Base-by-base conservation (phyloP, 257 asterid species). In the Jasminum sambac region DNA sequence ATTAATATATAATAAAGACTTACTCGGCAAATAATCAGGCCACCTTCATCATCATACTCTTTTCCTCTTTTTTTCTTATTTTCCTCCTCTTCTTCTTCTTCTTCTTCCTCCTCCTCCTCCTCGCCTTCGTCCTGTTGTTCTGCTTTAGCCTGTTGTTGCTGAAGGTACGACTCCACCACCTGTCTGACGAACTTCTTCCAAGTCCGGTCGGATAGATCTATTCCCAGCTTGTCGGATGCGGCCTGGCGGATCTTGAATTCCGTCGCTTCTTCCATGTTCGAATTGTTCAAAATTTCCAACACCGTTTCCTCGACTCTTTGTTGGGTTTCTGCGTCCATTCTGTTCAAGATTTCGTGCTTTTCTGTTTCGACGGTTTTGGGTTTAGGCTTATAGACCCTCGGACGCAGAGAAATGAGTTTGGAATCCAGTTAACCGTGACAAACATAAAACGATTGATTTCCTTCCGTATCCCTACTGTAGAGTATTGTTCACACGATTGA, bases 41-140 rank as follows among this genome's bases (percentile, higher is more conserved):
- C 91, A 19, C 98, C 98, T 14, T 86, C 98, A 37, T 89, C 98
- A 64, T 91, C 99, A 59, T 80, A 88, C 82, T 89, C 97, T 74
- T 77, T 85, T 37, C 76, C 87, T 60, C 71, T 46, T 46, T 26
- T 71, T 34, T 68, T 55, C 39, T 70, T 63, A 43, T 60, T 60
- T 66, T 44, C 39, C 42, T 67, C 79, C 11, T 66, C 68, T 1
- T 72, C 89, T 1, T 81, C 93, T 5, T 67, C 90, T 1, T 69
- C 90, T 0, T 67, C 82, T 0, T 74, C 81, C 0, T 67, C 82
- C 11, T 69, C 79, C 16, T 72, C 70, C 16, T 67, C 70, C 25
- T 59, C 58, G 5, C 65, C 62, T 24, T 65, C 57, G 6, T 57
- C 71, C 34, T 68, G 73, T 42, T 69, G 83, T 64, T 68, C 88